phyloP scores from a whole-genome alignment of 441 rosid species.

The Daphne laureola region DNA sequence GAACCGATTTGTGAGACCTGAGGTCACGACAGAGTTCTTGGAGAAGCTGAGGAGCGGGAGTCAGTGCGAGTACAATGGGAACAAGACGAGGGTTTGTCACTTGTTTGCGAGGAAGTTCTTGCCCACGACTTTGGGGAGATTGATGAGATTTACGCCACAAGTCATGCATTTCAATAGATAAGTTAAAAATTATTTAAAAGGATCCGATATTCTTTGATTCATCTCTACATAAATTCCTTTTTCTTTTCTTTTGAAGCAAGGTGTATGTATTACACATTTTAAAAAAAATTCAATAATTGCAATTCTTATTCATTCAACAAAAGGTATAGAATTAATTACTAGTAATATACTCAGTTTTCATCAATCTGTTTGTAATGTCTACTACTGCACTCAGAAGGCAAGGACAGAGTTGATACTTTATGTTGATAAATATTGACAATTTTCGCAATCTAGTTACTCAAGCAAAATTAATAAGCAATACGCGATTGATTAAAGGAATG shows the following conservation, averaged over 20 bases:
- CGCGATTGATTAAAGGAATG: too few species aligned
- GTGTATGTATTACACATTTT: background rate
- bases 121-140: slow-evolving; percentile 50
- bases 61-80: slow-evolving; percentile 48
- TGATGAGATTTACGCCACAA: slow-evolving; percentile 51
- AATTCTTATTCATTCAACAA: too few species aligned
- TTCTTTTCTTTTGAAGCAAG: background rate
- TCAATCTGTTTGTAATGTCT: too few species aligned
- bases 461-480: too few species aligned
- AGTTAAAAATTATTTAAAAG: background rate
- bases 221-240: background rate
- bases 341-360: too few species aligned
- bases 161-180: slow-evolving; percentile 36
- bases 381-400: too few species aligned
- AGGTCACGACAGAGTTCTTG: slow-evolving; percentile 54
- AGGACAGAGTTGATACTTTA: too few species aligned
- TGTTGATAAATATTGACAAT: too few species aligned
- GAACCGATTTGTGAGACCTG: slow-evolving; percentile 30
- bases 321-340: too few species aligned
- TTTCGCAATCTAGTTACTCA: too few species aligned
- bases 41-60: slow-evolving; percentile 46
- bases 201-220: background rate
- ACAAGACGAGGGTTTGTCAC: slow-evolving; percentile 42
- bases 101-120: slow-evolving; percentile 86
- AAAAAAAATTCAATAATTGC: too few species aligned